Evolutionary conservation across 2,329 filamentous ascomycete species (phyloP).

Genomic region (Gaeumannomyces tritici): DNA sequence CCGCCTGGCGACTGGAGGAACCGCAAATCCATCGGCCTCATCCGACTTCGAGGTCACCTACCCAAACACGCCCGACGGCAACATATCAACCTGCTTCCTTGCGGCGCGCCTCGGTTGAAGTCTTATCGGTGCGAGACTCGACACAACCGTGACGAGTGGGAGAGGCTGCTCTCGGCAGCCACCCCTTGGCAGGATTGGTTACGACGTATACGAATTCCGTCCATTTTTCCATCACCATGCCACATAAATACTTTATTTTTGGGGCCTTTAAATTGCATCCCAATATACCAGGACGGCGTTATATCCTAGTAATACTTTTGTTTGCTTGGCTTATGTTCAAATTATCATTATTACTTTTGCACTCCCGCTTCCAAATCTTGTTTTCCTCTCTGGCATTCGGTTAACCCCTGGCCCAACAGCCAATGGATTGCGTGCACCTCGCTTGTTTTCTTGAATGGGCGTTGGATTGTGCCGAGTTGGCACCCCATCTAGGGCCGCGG

Average conservation of each 20-base stretch:
- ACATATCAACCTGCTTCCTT: not conserved
- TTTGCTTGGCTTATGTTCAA: not conserved
- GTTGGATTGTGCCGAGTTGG: not conserved
- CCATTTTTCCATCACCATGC: conserved; percentile 7
- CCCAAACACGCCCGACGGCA: not conserved
- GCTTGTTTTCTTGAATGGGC: no score
- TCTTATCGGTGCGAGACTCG: not conserved
- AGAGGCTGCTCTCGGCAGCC: not conserved
- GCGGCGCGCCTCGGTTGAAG: not conserved
- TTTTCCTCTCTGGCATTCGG: not conserved
- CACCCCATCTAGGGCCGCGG: not conserved
- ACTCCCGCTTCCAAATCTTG: not conserved
- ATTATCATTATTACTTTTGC: not conserved
- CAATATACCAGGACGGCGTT: conserved; percentile 37
- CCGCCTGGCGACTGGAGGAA: not conserved
- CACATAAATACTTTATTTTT: conserved; percentile 11
- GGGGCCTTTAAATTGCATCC: conserved; percentile 27
- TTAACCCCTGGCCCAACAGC: no score
- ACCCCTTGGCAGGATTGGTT: conserved; percentile 9
- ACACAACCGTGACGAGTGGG: not conserved
- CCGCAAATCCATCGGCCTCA: not conserved
- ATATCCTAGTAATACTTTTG: conserved; percentile 1
- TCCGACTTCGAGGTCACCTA: not conserved
- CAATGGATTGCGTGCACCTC: no score
- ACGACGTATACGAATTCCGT: conserved; percentile 23